Base-by-base conservation (phyloP, 202 grass and related monocot species). In the Tripidium arundinaceum region DNA sequence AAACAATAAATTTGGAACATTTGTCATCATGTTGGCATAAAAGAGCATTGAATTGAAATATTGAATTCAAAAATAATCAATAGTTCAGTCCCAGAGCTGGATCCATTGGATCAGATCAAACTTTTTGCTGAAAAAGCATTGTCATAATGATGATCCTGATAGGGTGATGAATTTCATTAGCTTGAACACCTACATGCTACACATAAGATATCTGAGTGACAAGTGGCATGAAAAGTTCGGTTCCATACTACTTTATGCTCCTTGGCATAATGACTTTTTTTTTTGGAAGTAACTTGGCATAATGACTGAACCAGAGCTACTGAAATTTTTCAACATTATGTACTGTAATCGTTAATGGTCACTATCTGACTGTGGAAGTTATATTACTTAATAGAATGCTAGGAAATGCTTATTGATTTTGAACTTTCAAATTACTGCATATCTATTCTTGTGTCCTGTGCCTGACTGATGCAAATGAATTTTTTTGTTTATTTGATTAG, bases 401-500 rank as follows among this genome's bases (percentile, higher is more conserved):
- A 41, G 49, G 19, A 68, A 33, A 34, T 79, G 27, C 67, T 82
- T 65, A 42, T 39, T 75, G 54, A 42, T 69, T 70, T 74, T 83
- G 34, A 33, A 76, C 2, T 33, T 33, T 33, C 31, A 33, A 33
- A 33, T 33, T 33, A 33, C 31, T 33, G 31, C 31, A 33, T 33
- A 33, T 33, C 2, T 33, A 33, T 33, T 33, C 31, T 33, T 33
- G 31, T 33, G 31, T 33, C 31, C 31, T 33, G 31, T 33, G 31
- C 31, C 31, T 33, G 31, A 33, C n/a, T 22, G 21, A 42, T 66
- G 28, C 49, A 40, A 16, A 61, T 80, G 43, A 63, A 33, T 4
- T 4, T 33, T 68, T 80, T 34, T 8, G 4, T 84, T 86, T 41
- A 16, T 58, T 74, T 89, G 33, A 43, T 73, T 52, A 94, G 89